A percentile compares a stretch with the other conserved stretches of the same genome.
Conservation (phyloP, 2,329 filamentous ascomycete genomes). For the Fusarium beomiforme region DNA sequence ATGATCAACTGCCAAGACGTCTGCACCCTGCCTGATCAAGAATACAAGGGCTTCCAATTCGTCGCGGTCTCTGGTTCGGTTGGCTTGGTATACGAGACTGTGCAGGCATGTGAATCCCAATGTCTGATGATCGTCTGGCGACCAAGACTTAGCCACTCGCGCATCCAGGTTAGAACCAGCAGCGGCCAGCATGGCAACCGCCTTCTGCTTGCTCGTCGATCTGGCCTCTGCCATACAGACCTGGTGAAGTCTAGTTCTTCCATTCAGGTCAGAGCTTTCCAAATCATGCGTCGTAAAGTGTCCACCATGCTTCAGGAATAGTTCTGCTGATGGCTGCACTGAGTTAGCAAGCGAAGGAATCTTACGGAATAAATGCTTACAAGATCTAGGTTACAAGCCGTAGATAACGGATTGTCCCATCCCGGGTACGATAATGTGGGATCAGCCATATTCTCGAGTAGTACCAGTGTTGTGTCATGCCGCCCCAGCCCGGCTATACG, state of each 20-base stretch:
- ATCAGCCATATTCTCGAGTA: conserved; percentile 21
- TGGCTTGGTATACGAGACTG: conserved; percentile 1
- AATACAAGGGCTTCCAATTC: background rate
- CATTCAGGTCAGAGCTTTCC: conserved; percentile 10
- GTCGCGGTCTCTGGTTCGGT: background rate
- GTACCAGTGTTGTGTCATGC: conserved; percentile 8
- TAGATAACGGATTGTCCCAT: conserved; percentile 6
- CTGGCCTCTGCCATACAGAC: conserved; percentile 4
- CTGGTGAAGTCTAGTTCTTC: conserved; percentile 6
- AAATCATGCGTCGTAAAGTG: conserved; percentile 1
- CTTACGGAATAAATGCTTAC: background rate
- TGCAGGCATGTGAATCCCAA: conserved; percentile 1
- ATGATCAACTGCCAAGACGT: background rate
- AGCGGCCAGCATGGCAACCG: background rate
- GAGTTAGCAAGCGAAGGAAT: background rate
- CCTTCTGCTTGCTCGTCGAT: conserved; percentile 2
- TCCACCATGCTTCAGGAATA: background rate
- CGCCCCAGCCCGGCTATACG: background rate
- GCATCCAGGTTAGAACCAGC: background rate
- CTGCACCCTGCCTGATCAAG: background rate
- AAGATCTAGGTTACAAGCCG: conserved; percentile 8
- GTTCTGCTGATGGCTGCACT: background rate
- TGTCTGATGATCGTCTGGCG: conserved; percentile 6
- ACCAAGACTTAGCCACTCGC: background rate
- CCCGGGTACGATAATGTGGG: conserved; percentile 2